phyloP scores from a whole-genome alignment of 768 basidiomycete species.

The Mycena olivaceomarginata region DNA sequence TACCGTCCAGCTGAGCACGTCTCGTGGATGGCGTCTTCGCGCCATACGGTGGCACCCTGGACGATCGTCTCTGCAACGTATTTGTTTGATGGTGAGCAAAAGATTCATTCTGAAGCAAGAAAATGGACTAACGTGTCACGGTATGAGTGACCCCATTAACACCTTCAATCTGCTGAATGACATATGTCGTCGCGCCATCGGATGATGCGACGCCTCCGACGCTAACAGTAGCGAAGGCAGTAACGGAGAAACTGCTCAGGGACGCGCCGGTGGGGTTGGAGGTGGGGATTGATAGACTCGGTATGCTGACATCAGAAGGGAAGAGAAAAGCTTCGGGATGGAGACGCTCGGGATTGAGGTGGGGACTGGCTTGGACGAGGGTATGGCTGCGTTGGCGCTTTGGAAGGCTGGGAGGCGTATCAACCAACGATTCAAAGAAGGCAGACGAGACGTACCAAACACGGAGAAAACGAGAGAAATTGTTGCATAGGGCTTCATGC shows the following conservation, averaged over 20 bases:
- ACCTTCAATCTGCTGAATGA: constrained; percentile 13
- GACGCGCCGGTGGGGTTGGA: neutral
- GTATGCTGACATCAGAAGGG: neutral
- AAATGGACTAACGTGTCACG: constrained; percentile 1
- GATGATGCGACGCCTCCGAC: constrained; percentile 26
- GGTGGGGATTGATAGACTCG: neutral
- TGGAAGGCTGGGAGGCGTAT: constrained; percentile 12
- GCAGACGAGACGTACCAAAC: constrained; percentile 7
- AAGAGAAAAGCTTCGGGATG: neutral
- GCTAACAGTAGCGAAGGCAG: constrained; percentile 27
- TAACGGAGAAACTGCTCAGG: constrained; percentile 22
- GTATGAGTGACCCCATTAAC: constrained; percentile 24
- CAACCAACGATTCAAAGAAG: constrained; percentile 8
- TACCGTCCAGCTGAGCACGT: constrained; percentile 38
- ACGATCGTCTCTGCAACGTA: constrained; percentile 20
- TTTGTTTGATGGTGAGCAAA: constrained; percentile 3
- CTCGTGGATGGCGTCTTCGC: constrained; percentile 15
- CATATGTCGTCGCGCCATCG: constrained; percentile 31
- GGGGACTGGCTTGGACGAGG: constrained; percentile 24
- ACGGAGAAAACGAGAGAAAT: constrained; percentile 4
- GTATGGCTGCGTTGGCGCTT: constrained; percentile 19
- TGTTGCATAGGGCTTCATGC: constrained; percentile 18
- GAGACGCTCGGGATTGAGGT: neutral
- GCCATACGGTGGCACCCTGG: constrained; percentile 38
- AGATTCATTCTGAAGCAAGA: neutral